Conservation (phyloP, 192 early-diverging fungal species). For the Mortierella claussenii region DNA sequence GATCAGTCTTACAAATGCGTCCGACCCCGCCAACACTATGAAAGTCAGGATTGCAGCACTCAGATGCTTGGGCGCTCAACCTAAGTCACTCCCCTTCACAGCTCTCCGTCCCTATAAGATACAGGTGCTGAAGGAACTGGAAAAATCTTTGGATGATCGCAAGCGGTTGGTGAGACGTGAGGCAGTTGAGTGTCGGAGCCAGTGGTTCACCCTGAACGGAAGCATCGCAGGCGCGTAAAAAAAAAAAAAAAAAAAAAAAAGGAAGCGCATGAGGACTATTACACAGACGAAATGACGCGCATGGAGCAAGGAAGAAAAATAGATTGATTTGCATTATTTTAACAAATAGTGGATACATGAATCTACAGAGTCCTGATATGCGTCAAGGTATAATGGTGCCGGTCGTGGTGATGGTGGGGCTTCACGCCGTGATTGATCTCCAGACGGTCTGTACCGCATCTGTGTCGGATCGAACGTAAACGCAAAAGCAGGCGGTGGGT, state of each 20-base stretch:
- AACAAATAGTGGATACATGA: too few relatives aligned
- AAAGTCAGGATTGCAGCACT: constrained; percentile 79
- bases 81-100: constrained; percentile 69
- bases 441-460: constrained; percentile 32
- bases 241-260: neutral
- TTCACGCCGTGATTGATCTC: constrained; percentile 13
- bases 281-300: too few relatives aligned
- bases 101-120: constrained; percentile 70
- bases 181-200: constrained; percentile 86
- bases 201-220: constrained; percentile 73
- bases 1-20: constrained; percentile 44
- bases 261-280: neutral
- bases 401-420: too few relatives aligned
- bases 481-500: constrained; percentile 78
- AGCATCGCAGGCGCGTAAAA: constrained; percentile 40
- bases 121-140: constrained; percentile 72
- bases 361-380: too few relatives aligned
- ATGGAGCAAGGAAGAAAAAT: too few relatives aligned
- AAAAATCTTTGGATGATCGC: constrained; percentile 80
- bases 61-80: constrained; percentile 72
- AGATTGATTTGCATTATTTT: too few relatives aligned
- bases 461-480: constrained; percentile 64
- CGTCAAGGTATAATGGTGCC: too few relatives aligned
- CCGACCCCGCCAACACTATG: constrained; percentile 54
- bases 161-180: constrained; percentile 89